phyloP scores from a whole-genome alignment of 2,329 filamentous ascomycete genomes.

The Orbilia brochopaga region DNA sequence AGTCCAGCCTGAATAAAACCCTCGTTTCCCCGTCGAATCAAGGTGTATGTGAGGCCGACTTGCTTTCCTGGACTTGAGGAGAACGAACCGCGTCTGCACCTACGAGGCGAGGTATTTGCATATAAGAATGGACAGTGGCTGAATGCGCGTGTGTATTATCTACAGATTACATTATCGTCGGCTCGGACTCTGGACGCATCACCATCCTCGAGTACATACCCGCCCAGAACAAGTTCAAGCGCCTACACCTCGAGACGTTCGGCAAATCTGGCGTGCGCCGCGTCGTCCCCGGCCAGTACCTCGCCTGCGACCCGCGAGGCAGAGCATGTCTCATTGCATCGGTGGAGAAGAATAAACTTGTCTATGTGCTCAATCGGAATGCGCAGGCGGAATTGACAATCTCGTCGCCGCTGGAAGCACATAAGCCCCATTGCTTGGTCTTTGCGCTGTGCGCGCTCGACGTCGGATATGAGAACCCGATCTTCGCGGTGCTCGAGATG shows the following conservation, averaged over 20 bases:
- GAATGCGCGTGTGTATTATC: conserved; percentile 17
- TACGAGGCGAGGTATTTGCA: not conserved
- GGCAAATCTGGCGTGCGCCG: conserved; percentile 94
- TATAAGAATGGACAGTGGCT: conserved; percentile 52
- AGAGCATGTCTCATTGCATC: conserved; percentile 93
- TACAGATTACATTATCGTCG: conserved; percentile 91
- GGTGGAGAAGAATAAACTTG: conserved; percentile 98
- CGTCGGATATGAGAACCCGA: conserved; percentile 94
- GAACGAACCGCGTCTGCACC: not conserved
- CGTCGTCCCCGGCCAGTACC: conserved; percentile 92
- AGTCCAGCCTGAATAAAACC: conserved; percentile 60
- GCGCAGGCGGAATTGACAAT: conserved; percentile 93
- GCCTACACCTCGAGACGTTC: conserved; percentile 94
- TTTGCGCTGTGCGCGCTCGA: conserved; percentile 87
- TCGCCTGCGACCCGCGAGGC: conserved; percentile 93
- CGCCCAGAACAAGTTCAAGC: conserved; percentile 82
- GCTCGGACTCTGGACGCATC: conserved; percentile 93
- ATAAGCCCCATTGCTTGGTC: conserved; percentile 88
- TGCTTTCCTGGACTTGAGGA: conserved; percentile 17
- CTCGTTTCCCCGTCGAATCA: conserved; percentile 54
- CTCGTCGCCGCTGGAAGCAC: conserved; percentile 93
- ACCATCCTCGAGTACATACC: conserved; percentile 91
- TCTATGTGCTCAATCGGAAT: conserved; percentile 96
- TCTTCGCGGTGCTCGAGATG: conserved; percentile 92
- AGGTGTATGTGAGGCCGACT: conserved; percentile 45